These are phyloP conservation scores for Candolleomyces aberdarensis DNA, from an alignment of 768 basidiomycete species.

Conservation along the genomic window DNA sequence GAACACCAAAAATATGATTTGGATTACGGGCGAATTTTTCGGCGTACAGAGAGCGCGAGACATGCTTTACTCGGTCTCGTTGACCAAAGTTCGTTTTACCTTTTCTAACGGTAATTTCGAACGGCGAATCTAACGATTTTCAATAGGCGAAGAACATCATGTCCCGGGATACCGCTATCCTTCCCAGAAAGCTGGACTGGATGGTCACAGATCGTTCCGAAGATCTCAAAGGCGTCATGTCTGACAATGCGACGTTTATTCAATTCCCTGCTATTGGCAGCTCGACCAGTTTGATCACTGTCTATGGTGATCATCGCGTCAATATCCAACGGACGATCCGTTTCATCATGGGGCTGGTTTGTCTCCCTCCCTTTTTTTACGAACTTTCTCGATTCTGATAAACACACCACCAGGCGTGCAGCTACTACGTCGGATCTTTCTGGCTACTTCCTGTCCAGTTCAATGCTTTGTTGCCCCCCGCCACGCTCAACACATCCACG, in stretches of 20 bases:
- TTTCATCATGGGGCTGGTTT: conserved; percentile 90
- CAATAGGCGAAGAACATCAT: conserved; percentile 82
- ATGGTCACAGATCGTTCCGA: conserved; percentile 96
- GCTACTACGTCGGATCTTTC: conserved; percentile 95
- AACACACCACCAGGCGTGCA: conserved; percentile 66
- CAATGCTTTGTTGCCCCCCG: conserved; percentile 84
- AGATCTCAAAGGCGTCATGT: conserved; percentile 89
- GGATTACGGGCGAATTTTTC: conserved; percentile 98
- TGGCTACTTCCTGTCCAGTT: conserved; percentile 94
- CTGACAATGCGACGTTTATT: conserved; percentile 94
- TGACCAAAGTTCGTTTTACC: conserved; percentile 66
- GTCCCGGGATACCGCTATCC: conserved; percentile 88
- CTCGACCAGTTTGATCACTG: conserved; percentile 88
- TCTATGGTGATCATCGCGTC: conserved; percentile 91
- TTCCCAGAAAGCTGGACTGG: conserved; percentile 98
- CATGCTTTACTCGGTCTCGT: conserved; percentile 87
- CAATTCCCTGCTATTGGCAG: conserved; percentile 92
- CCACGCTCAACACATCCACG: conserved; percentile 76
- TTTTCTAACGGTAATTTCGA: conserved; percentile 1
- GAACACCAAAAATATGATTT: conserved; percentile 76
- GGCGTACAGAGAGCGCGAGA: conserved; percentile 93
- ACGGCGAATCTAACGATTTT: background rate
- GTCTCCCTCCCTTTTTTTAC: conserved; percentile 26
- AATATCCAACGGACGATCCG: conserved; percentile 93
- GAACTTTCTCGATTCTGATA: background rate